Percentiles rank a stretch among this genome's conserved stretches.
Evolutionary conservation across 1,284 basidiomycete species (phyloP).

Genomic region (Thelephora terrestris): DNA sequence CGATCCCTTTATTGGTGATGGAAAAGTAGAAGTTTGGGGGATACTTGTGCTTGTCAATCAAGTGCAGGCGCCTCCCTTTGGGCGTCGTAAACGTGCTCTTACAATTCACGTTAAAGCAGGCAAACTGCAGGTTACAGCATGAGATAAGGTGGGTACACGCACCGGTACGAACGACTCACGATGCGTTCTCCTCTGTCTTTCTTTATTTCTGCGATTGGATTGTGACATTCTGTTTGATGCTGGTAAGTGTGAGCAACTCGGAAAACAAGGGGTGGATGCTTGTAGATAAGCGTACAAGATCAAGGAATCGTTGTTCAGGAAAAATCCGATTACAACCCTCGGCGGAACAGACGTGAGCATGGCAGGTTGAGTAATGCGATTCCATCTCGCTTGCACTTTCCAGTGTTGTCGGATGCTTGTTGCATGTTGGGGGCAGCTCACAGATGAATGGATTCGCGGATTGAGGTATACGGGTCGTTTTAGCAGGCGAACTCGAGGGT

Average conservation of each 20-base stretch:
- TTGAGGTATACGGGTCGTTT: conserved; percentile 2
- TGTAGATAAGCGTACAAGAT: conserved; percentile 48
- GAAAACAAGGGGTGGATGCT: background rate
- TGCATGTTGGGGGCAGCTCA: conserved; percentile 76
- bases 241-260: conserved; percentile 21
- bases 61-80: conserved; percentile 69
- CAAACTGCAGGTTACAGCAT: conserved; percentile 45
- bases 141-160: background rate
- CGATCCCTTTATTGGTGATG: conserved; percentile 82
- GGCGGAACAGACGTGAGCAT: conserved; percentile 73
- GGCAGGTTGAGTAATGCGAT: conserved; percentile 72
- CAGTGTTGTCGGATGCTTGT: conserved; percentile 52
- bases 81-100: conserved; percentile 59
- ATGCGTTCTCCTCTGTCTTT: conserved; percentile 83
- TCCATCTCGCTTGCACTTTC: conserved; percentile 59
- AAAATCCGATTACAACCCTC: conserved; percentile 72
- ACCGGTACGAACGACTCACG: conserved; percentile 36
- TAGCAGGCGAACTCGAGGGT: conserved; percentile 4
- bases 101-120: conserved; percentile 68
- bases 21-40: conserved; percentile 84
- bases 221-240: conserved; percentile 85
- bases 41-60: conserved; percentile 74
- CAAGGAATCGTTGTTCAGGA: conserved; percentile 68
- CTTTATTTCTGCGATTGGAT: conserved; percentile 63
- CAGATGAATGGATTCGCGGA: conserved; percentile 38